Conservation (phyloP, 106 monocot genomes). For the Ottelia alismoides region DNA sequence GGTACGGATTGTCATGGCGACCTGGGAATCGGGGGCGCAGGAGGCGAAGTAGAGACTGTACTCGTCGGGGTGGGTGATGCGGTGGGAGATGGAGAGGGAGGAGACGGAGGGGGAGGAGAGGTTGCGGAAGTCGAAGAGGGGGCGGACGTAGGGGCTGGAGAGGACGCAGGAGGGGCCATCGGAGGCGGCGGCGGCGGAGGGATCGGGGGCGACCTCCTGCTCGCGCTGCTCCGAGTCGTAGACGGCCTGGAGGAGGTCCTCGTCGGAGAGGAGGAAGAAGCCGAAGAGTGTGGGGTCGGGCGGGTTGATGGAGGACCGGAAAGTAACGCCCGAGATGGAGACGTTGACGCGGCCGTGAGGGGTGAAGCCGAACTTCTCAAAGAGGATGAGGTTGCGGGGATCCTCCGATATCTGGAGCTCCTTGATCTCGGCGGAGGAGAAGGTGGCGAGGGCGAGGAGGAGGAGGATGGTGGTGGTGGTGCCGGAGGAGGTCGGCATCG, state of each 20-base stretch:
- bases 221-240: constrained; percentile 24
- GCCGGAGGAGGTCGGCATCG: too few relatives aligned
- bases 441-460: constrained; percentile 14
- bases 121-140: constrained; percentile 48
- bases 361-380: constrained; percentile 73
- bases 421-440: constrained; percentile 44
- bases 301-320: constrained; percentile 13
- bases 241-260: constrained; percentile 45
- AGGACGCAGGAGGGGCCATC: constrained; percentile 33
- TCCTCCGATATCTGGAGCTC: constrained; percentile 36
- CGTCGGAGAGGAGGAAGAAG: constrained; percentile 73
- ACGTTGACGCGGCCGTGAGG: constrained; percentile 30
- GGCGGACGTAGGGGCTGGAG: constrained; percentile 29
- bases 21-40: constrained; percentile 18
- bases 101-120: constrained; percentile 11
- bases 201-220: background rate
- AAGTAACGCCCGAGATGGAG: constrained; percentile 25
- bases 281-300: constrained; percentile 45
- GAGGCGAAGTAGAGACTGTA: constrained; percentile 18
- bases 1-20: constrained; percentile 52
- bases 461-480: constrained; percentile 7
- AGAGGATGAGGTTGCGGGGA: constrained; percentile 48
- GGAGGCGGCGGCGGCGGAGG: constrained; percentile 4
- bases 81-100: constrained; percentile 1
- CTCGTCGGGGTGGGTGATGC: constrained; percentile 11